Conservation (phyloP, 352 stramenopile genomes). For the Pythium vanterpoolii region DNA sequence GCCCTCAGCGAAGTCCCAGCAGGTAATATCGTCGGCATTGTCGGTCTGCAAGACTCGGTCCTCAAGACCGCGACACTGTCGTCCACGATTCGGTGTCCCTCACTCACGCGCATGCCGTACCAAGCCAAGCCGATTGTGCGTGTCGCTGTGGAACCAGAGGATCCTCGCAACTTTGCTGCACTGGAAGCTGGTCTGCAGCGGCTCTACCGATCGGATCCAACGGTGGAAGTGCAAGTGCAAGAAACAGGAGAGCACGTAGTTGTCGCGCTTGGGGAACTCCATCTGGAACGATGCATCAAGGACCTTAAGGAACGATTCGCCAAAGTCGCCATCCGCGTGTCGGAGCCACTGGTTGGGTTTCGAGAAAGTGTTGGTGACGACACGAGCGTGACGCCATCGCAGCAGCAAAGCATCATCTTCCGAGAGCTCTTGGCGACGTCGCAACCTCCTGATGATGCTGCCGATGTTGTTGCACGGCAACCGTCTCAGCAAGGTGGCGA, state of each 20-base stretch:
- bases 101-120: constrained; percentile 86
- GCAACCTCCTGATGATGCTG: neutral
- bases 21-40: constrained; percentile 89
- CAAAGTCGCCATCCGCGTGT: constrained; percentile 80
- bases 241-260: constrained; percentile 90
- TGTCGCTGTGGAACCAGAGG: constrained; percentile 87
- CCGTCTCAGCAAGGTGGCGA: constrained; percentile 12
- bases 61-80: constrained; percentile 90
- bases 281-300: constrained; percentile 91
- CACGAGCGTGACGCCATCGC: constrained; percentile 37
- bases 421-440: constrained; percentile 49
- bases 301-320: constrained; percentile 87
- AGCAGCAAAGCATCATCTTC: constrained; percentile 71
- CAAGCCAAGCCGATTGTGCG: constrained; percentile 91
- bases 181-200: constrained; percentile 86
- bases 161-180: constrained; percentile 81
- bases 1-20: constrained; percentile 73
- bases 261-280: constrained; percentile 87
- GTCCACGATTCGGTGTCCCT: constrained; percentile 73
- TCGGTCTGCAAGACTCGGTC: constrained; percentile 84
- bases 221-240: constrained; percentile 90
- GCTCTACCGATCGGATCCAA: constrained; percentile 91
- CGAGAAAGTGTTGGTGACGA: constrained; percentile 79
- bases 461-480: neutral
- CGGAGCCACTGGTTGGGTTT: constrained; percentile 87